phyloP scores from a whole-genome alignment of 148 eudicot genomes.

The Fallopia convolvulus region DNA sequence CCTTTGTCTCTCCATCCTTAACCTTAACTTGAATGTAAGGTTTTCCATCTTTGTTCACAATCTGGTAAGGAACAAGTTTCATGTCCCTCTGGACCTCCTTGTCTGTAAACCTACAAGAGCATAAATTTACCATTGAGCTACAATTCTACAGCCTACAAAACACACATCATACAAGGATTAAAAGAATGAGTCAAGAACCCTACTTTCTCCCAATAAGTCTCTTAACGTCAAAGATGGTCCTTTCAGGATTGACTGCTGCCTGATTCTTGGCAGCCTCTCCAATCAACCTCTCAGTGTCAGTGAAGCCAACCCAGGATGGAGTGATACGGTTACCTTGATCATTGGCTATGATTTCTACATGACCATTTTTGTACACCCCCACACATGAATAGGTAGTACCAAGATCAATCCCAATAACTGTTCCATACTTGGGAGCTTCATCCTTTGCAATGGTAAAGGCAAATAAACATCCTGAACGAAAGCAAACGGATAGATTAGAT shows the following conservation, averaged over 20 bases:
- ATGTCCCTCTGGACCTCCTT: slow-evolving; percentile 12
- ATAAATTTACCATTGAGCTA: neutral
- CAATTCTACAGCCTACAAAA: neutral
- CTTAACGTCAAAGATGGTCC: slow-evolving; percentile 10
- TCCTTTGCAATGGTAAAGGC: slow-evolving; percentile 13
- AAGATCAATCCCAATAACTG: slow-evolving; percentile 14
- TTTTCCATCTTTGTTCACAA: slow-evolving; percentile 11
- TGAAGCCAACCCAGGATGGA: slow-evolving; percentile 10
- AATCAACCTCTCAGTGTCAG: slow-evolving; percentile 7
- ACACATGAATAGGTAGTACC: slow-evolving; percentile 13
- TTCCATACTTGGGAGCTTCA: slow-evolving; percentile 13
- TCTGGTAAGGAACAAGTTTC: slow-evolving; percentile 13
- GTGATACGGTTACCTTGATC: slow-evolving; percentile 14
- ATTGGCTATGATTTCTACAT: slow-evolving; percentile 13
- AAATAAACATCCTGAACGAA: slow-evolving; percentile 6
- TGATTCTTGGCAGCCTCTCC: slow-evolving; percentile 14
- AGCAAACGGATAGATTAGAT: neutral
- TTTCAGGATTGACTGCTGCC: slow-evolving; percentile 12
- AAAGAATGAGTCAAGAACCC: neutral
- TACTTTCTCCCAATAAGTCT: slow-evolving; percentile 15
- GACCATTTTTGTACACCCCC: slow-evolving; percentile 12
- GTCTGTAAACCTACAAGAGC: slow-evolving; percentile 9
- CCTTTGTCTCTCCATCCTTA: slow-evolving; percentile 12
- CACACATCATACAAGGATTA: neutral
- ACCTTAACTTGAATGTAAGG: slow-evolving; percentile 13